phyloP scores from a whole-genome alignment of 2,329 filamentous ascomycete species.

The Fusarium secorum region DNA sequence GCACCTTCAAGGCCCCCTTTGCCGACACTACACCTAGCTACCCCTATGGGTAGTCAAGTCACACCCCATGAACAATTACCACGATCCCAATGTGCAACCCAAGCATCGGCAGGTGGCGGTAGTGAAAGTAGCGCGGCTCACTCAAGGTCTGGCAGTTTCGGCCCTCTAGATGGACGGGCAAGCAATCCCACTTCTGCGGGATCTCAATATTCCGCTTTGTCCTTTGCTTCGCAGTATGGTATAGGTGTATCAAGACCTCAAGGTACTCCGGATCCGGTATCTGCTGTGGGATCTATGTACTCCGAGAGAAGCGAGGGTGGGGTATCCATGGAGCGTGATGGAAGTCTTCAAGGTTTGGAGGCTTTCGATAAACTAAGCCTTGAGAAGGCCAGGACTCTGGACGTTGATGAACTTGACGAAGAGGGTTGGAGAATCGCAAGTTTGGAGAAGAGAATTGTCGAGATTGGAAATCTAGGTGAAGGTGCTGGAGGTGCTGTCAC shows the following conservation, averaged over 20 bases:
- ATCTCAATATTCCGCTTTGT: conserved; percentile 85
- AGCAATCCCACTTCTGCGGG: conserved; percentile 87
- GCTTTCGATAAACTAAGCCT: conserved; percentile 81
- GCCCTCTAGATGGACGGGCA: conserved; percentile 74
- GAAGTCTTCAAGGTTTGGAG: conserved; percentile 78
- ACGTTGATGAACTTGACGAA: conserved; percentile 94
- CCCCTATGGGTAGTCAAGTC: conserved; percentile 82
- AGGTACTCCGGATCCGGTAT: conserved; percentile 83
- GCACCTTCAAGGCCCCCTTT: conserved; percentile 62
- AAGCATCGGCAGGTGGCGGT: conserved; percentile 74
- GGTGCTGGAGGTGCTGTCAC: conserved; percentile 96
- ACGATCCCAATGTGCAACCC: conserved; percentile 60
- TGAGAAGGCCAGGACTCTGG: conserved; percentile 82
- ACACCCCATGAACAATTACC: conserved; percentile 73
- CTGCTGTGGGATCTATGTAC: conserved; percentile 84
- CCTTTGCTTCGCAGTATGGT: conserved; percentile 77
- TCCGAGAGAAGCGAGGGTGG: conserved; percentile 81
- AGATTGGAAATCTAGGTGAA: conserved; percentile 90
- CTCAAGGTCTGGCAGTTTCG: conserved; percentile 85
- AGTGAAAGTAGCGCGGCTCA: conserved; percentile 82
- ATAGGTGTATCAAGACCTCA: conserved; percentile 71
- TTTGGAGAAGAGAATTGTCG: conserved; percentile 84
- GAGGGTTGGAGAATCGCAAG: conserved; percentile 95
- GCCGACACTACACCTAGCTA: conserved; percentile 84
- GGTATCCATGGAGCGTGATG: conserved; percentile 81